Percentiles rank a stretch among this genome's conserved stretches.
Evolutionary conservation across 2,329 filamentous ascomycete species (phyloP).

Genomic region (Hymenotorrendiella dingleyae): DNA sequence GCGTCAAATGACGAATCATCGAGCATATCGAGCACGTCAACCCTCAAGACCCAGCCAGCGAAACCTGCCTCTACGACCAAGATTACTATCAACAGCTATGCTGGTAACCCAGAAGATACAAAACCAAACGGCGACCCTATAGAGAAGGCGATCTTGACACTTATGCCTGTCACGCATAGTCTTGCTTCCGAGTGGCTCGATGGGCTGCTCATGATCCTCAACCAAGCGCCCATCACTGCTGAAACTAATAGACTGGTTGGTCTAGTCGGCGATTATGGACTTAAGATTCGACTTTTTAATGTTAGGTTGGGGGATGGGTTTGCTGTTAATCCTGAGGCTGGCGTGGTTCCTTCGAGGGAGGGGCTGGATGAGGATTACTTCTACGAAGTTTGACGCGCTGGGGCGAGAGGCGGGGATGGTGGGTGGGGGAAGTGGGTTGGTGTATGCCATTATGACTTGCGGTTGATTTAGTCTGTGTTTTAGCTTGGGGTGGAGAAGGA

Average conservation of each 20-base stretch:
- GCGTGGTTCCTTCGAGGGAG: constrained; percentile 73
- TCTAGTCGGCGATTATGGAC: constrained; percentile 80
- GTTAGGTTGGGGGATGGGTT: constrained; percentile 76
- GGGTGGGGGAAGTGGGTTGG: not conserved
- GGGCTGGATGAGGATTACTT: constrained; percentile 90
- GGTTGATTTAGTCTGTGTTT: not conserved
- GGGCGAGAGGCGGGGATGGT: not conserved
- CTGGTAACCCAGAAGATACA: constrained; percentile 19
- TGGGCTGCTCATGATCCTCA: constrained; percentile 87
- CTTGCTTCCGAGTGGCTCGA: constrained; percentile 95
- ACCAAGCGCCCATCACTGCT: constrained; percentile 93
- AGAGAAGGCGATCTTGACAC: constrained; percentile 73
- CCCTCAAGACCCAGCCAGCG: constrained; percentile 31
- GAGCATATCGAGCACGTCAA: constrained; percentile 38
- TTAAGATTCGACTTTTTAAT: constrained; percentile 90
- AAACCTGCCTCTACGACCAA: constrained; percentile 56
- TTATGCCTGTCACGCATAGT: constrained; percentile 74
- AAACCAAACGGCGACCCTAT: constrained; percentile 37
- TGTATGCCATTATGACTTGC: not conserved
- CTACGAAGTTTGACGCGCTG: constrained; percentile 47
- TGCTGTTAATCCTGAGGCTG: constrained; percentile 55
- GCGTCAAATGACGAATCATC: constrained; percentile 42
- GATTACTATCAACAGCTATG: constrained; percentile 83
- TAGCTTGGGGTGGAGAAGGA: not conserved
- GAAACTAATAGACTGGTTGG: constrained; percentile 88